These are phyloP conservation scores for Anacardium occidentale DNA, from an alignment of 345 rosid genomes.

Conservation along the genomic window DNA sequence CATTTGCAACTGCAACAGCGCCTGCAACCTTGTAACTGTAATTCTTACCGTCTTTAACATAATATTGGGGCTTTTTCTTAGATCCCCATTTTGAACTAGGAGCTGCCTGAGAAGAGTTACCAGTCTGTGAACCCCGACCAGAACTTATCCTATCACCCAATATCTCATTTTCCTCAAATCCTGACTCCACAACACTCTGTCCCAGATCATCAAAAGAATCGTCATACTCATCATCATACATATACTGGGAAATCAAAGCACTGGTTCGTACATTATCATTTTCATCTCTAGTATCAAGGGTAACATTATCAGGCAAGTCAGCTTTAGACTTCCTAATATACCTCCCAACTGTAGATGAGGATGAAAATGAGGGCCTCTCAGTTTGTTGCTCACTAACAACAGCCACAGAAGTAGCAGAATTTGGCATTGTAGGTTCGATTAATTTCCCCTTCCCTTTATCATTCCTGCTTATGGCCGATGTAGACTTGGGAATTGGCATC, in stretches of 20 bases:
- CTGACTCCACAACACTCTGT: conserved; percentile 64
- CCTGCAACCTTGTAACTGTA: conserved; percentile 91
- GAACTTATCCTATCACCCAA: conserved; percentile 42
- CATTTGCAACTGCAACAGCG: conserved; percentile 73
- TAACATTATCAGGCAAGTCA: conserved; percentile 42
- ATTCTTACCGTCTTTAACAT: conserved; percentile 92
- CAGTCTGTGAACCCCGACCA: conserved; percentile 32
- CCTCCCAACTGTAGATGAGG: conserved; percentile 65
- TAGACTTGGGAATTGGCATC: conserved; percentile 51
- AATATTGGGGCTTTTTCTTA: conserved; percentile 72
- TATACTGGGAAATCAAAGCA: conserved; percentile 66
- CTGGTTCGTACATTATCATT: conserved; percentile 46
- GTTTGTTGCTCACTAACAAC: conserved; percentile 27
- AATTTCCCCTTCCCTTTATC: conserved; percentile 87
- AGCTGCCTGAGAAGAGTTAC: conserved; percentile 26
- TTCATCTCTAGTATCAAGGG: conserved; percentile 51
- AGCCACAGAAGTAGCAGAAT: conserved; percentile 12
- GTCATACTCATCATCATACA: conserved; percentile 94
- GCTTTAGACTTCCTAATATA: conserved; percentile 69
- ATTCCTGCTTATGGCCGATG: conserved; percentile 40
- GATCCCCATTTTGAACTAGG: conserved; percentile 73
- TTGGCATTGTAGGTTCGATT: conserved; percentile 42
- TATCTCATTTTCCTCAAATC: conserved; percentile 62
- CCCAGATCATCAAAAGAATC: conserved; percentile 98
- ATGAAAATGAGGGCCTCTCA: conserved; percentile 43